Evolutionary conservation across 1,284 basidiomycete species (phyloP).

Genomic region (Cutaneotrichosporon daszewskae): DNA sequence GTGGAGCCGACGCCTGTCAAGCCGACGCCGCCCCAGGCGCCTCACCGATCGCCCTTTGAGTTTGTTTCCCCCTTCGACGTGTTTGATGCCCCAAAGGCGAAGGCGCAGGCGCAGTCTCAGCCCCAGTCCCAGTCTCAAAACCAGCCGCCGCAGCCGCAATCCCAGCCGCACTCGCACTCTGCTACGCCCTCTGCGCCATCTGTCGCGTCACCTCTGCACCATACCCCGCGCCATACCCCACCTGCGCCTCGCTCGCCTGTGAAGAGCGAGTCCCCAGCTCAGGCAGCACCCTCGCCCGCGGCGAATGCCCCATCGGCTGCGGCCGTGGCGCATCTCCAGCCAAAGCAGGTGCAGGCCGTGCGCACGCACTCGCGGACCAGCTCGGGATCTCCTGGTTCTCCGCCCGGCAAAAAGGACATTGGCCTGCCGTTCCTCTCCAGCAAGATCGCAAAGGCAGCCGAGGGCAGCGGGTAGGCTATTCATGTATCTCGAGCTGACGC

Average conservation of each 20-base stretch:
- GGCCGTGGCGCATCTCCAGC: no score
- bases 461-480: constrained; percentile 3
- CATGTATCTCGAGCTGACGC: constrained; percentile 1
- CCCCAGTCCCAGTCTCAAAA: not conserved
- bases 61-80: constrained; percentile 44
- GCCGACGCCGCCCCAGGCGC: constrained; percentile 13
- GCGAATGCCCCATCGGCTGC: constrained; percentile 1
- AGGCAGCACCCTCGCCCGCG: not conserved
- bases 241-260: not conserved
- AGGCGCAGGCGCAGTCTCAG: not conserved
- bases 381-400: constrained; percentile 1
- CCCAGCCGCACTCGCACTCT: not conserved
- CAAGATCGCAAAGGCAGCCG: constrained; percentile 15
- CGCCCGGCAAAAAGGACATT: constrained; percentile 4
- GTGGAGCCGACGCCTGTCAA: not conserved
- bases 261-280: not conserved
- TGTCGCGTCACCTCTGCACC: no score
- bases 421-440: constrained; percentile 14
- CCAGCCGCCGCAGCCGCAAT: not conserved
- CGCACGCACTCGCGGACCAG: not conserved
- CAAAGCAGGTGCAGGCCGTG: not conserved
- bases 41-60: constrained; percentile 39
- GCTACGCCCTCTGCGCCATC: constrained; percentile 1
- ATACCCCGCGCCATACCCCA: no score
- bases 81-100: constrained; percentile 24